phyloP scores from a whole-genome alignment of 345 rosid species.

The Lumnitzera racemosa region DNA sequence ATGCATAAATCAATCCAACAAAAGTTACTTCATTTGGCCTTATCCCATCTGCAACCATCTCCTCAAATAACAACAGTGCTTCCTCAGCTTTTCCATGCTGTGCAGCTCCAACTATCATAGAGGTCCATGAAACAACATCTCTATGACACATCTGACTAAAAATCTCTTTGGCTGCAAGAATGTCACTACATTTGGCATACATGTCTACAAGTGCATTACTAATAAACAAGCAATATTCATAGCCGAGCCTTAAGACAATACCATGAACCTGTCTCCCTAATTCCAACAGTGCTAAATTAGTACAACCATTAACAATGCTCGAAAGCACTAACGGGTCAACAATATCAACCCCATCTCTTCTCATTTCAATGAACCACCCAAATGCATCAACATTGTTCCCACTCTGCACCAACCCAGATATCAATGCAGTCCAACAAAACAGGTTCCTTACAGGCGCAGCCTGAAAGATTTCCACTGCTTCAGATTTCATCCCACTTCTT shows the following conservation, averaged over 20 bases:
- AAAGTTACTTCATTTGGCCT: constrained; percentile 81
- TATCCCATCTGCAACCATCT: constrained; percentile 52
- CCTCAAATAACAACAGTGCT: constrained; percentile 52
- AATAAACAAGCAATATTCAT: constrained; percentile 2
- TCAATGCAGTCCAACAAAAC: constrained; percentile 3
- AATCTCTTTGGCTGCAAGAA: constrained; percentile 44
- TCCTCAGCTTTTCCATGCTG: constrained; percentile 68
- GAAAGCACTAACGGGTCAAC: constrained; percentile 75
- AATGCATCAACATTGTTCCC: not conserved
- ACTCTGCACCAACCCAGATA: constrained; percentile 5
- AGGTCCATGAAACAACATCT: constrained; percentile 86
- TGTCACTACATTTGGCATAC: constrained; percentile 81
- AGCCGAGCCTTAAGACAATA: not conserved
- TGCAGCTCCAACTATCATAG: constrained; percentile 69
- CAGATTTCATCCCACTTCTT: constrained; percentile 2
- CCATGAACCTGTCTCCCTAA: constrained; percentile 2
- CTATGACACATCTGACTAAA: constrained; percentile 37
- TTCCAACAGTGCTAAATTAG: constrained; percentile 28
- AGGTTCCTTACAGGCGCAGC: not conserved
- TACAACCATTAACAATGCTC: constrained; percentile 63
- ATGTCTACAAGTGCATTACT: constrained; percentile 57
- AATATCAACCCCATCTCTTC: constrained; percentile 57
- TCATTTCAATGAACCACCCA: constrained; percentile 41
- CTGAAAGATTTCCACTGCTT: constrained; percentile 1
- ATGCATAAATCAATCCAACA: constrained; percentile 66